phyloP scores from a whole-genome alignment of 2,329 filamentous ascomycete species.

The Zymoseptoria passerinii region DNA sequence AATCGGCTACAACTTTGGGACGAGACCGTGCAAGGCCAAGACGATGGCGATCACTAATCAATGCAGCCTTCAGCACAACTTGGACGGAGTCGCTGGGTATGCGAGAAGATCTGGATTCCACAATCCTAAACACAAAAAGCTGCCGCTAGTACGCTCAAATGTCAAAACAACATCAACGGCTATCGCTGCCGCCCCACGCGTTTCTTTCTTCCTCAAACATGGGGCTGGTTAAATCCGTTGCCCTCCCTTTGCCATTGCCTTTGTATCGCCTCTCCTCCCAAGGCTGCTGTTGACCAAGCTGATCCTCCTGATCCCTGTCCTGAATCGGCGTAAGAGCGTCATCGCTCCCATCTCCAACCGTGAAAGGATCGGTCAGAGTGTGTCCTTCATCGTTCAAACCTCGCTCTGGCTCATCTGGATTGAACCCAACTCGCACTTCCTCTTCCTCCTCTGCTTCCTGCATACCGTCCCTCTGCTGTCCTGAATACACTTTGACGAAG shows the following conservation, averaged over 20 bases:
- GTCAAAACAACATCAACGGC: neutral
- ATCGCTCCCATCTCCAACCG: conserved; percentile 35
- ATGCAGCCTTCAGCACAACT: no score
- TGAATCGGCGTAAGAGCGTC: conserved; percentile 18
- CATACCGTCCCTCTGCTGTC: conserved; percentile 28
- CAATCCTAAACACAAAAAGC: neutral
- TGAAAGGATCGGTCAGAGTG: conserved; percentile 38
- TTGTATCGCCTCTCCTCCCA: conserved; percentile 24
- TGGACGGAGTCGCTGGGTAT: neutral
- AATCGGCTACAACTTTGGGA: neutral
- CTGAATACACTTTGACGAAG: conserved; percentile 45
- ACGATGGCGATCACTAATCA: neutral
- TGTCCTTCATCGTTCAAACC: conserved; percentile 37
- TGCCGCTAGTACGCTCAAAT: neutral
- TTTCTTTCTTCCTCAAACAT: conserved; percentile 24
- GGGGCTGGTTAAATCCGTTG: conserved; percentile 9
- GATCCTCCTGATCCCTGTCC: conserved; percentile 17
- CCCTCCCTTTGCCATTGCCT: conserved; percentile 6
- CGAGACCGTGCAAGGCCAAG: neutral
- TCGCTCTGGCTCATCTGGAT: conserved; percentile 39
- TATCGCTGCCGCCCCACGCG: conserved; percentile 12
- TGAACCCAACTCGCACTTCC: conserved; percentile 48
- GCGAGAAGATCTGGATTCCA: neutral
- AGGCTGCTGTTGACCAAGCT: conserved; percentile 22
- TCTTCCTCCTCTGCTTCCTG: conserved; percentile 41